phyloP scores from a whole-genome alignment of 495 filamentous ascomycete species.

The Delitschia confertaspora region DNA sequence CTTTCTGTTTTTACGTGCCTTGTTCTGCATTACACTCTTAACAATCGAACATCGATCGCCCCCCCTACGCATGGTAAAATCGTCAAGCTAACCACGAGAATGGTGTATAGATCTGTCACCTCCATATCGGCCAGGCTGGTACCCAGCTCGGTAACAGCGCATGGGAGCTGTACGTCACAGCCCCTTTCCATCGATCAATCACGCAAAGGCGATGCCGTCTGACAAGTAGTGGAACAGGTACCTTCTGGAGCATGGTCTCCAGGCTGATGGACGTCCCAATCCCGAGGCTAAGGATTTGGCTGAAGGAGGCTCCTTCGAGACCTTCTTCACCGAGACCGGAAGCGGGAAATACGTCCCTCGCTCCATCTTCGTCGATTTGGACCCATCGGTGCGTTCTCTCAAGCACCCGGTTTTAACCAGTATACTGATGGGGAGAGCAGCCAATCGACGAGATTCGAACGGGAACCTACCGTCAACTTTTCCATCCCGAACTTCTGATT shows the following conservation, averaged over 20 bases:
- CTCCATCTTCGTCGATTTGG: conserved; percentile 81
- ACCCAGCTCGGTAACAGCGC: conserved; percentile 88
- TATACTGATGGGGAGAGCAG: conserved; percentile 26
- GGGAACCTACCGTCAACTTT: conserved; percentile 72
- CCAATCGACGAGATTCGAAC: conserved; percentile 89
- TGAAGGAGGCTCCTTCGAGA: conserved; percentile 69
- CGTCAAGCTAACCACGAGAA: conserved; percentile 12
- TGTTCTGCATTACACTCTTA: not conserved
- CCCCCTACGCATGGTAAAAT: conserved; percentile 4
- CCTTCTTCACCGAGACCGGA: conserved; percentile 84
- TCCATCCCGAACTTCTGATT: conserved; percentile 81
- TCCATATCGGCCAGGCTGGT: conserved; percentile 91
- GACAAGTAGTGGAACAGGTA: conserved; percentile 47
- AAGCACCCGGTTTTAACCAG: not conserved
- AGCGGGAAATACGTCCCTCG: conserved; percentile 84
- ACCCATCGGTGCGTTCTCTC: conserved; percentile 57
- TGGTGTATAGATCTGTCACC: conserved; percentile 60
- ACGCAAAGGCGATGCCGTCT: conserved; percentile 1
- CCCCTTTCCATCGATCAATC: not conserved
- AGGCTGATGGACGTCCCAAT: conserved; percentile 62
- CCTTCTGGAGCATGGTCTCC: conserved; percentile 83
- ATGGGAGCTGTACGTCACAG: conserved; percentile 73
- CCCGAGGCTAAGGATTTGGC: conserved; percentile 52
- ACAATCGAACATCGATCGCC: not conserved
- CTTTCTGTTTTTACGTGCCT: not conserved